Evolutionary conservation across 2,329 filamentous ascomycete genomes (phyloP), one percentile per base, ranked within the genome.

Genomic region (Aspergillus udagawae): DNA sequence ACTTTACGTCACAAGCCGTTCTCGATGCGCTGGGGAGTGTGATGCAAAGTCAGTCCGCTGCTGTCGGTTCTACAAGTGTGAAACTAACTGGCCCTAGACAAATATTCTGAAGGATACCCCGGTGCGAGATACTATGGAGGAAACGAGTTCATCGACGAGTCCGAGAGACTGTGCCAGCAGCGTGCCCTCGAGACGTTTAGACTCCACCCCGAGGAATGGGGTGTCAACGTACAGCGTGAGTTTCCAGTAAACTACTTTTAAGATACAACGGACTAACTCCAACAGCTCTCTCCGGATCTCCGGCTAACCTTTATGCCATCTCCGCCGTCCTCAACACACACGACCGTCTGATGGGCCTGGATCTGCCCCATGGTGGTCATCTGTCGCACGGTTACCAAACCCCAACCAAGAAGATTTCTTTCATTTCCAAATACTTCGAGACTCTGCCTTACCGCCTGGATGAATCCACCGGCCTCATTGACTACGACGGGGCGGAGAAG

Each of bases 391-490:
- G 94, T 66, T 99, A 99, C 81, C 94, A 99, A 80, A 97, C 91
- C 35, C 91, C 94, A 32, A 86, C 88, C 73, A 91, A 90, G 82
- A 99, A 99, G 73, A 99, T 99, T 77, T 97, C 93, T 55, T 92
- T 92, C 59, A 89, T 99, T 68, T 97, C 93, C 42, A 97, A 93
- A 71, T 99, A 99, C 85, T 99, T 97, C 74, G 93, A 99, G 84
- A 99, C 94, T 59, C 88, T 99, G 79, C 94, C 94, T 55, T 99
- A 99, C 84, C 88, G 92, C 61, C 88, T 97, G 27, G 77, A 80
- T 54, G 77, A 80, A 65, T 77, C 77, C 70, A 97, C 94, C 32
- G 94, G 94, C 67, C 87, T 97, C 77, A 99, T 99, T 71, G 94
- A 99, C 80, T 99, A 99, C 77, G 91, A 96, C 70, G 86, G 85